Percentiles rank a stretch among this genome's conserved stretches.
Evolutionary conservation across 371 early-diverging fungal genomes (phyloP).

Genomic region (Mucor mucedo): DNA sequence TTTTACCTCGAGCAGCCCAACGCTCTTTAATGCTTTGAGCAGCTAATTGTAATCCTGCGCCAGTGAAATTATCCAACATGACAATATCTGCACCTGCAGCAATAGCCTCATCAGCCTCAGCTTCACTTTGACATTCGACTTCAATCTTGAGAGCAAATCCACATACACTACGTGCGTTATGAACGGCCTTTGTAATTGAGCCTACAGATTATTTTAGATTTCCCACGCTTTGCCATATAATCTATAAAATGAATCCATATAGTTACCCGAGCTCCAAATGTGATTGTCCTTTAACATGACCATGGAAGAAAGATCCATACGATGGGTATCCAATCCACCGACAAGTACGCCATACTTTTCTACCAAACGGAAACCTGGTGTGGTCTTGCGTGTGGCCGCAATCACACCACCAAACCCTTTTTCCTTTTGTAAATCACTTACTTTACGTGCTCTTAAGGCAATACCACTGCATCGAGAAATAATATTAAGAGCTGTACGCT

Average conservation of each 20-base stretch:
- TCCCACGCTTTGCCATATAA: background rate
- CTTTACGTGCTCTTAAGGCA: constrained; percentile 78
- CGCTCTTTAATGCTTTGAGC: constrained; percentile 78
- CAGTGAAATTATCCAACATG: constrained; percentile 88
- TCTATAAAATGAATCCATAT: no score
- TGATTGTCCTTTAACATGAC: constrained; percentile 99
- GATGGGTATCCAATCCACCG: constrained; percentile 96
- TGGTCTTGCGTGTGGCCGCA: constrained; percentile 98
- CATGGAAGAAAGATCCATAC: constrained; percentile 96
- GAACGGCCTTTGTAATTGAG: constrained; percentile 90
- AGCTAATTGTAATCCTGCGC: constrained; percentile 65
- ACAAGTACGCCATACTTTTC: constrained; percentile 98
- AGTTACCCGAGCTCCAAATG: constrained; percentile 87
- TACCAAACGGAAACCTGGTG: constrained; percentile 96
- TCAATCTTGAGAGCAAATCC: constrained; percentile 97
- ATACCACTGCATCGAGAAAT: constrained; percentile 94
- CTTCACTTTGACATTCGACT: constrained; percentile 92
- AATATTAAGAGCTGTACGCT: constrained; percentile 94
- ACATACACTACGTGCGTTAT: constrained; percentile 78
- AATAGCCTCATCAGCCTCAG: constrained; percentile 96
- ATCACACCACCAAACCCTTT: constrained; percentile 85
- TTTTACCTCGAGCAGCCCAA: constrained; percentile 69
- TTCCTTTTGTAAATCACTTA: constrained; percentile 71
- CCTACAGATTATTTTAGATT: constrained; percentile 8
- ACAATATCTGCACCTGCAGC: constrained; percentile 95